These are phyloP conservation scores for Cladophialophora immunda DNA, from an alignment of 2,329 filamentous ascomycete genomes.

Conservation along the genomic window DNA sequence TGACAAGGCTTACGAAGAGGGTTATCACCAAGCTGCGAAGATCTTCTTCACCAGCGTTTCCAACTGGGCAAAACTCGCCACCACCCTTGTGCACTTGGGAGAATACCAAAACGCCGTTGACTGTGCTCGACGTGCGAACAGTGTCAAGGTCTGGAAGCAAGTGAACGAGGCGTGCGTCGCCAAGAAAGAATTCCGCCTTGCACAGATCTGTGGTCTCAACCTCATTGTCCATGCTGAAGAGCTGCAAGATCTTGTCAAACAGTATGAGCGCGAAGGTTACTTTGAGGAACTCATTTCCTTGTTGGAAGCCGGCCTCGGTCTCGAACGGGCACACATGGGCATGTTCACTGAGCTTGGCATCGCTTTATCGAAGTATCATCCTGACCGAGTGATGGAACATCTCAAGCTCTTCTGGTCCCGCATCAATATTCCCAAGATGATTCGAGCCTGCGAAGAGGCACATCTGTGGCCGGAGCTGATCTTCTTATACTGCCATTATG, in stretches of 20 bases:
- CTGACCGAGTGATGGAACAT: constrained; percentile 97
- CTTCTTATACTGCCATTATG: constrained; percentile 98
- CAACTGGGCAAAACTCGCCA: constrained; percentile 99
- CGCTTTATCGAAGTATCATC: constrained; percentile 91
- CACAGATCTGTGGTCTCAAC: constrained; percentile 98
- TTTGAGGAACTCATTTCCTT: constrained; percentile 97
- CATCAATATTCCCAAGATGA: constrained; percentile 98
- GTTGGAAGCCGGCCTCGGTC: constrained; percentile 91
- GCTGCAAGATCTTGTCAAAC: constrained; percentile 87
- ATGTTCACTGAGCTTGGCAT: constrained; percentile 96
- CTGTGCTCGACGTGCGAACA: constrained; percentile 97
- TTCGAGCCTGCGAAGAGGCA: constrained; percentile 89
- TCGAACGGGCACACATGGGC: constrained; percentile 93
- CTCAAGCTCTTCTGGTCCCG: constrained; percentile 98
- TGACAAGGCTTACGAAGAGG: constrained; percentile 97
- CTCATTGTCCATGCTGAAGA: constrained; percentile 98
- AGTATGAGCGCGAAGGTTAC: constrained; percentile 96
- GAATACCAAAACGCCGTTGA: constrained; percentile 98
- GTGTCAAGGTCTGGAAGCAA: constrained; percentile 99
- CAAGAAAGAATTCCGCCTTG: constrained; percentile 98
- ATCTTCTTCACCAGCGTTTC: constrained; percentile 99
- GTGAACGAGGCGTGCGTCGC: constrained; percentile 94
- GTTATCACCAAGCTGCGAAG: constrained; percentile 94
- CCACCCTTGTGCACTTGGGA: constrained; percentile 93
- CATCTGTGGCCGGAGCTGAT: constrained; percentile 97